These are phyloP conservation scores for Nigrograna mackinnonii DNA, from an alignment of 2,329 filamentous ascomycete species.

Conservation along the genomic window DNA sequence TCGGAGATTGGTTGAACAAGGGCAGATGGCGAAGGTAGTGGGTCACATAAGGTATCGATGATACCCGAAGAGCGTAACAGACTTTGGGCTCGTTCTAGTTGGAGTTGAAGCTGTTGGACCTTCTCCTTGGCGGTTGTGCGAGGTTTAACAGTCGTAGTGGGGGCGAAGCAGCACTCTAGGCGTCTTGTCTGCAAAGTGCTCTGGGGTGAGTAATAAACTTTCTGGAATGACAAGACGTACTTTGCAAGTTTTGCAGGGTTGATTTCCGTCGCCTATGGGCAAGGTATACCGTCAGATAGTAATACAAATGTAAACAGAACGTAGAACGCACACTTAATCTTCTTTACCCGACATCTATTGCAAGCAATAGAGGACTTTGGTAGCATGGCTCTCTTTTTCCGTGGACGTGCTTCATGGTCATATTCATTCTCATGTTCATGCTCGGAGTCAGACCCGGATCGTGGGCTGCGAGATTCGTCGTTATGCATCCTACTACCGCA, in stretches of 20 bases:
- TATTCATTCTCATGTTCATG: too few species aligned
- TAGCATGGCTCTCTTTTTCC: too few species aligned
- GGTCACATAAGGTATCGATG: too few species aligned
- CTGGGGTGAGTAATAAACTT: background rate
- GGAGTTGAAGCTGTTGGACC: background rate
- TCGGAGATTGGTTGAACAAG: too few species aligned
- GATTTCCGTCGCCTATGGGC: background rate
- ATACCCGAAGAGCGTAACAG: background rate
- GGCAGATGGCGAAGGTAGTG: too few species aligned
- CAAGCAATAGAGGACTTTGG: constrained; percentile 3
- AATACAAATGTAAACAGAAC: background rate
- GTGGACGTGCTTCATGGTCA: too few species aligned
- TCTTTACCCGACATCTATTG: constrained; percentile 3
- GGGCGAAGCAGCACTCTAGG: background rate
- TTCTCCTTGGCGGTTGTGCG: background rate
- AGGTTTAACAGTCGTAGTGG: background rate
- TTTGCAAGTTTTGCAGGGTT: background rate
- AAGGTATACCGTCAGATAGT: background rate
- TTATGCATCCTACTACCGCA: too few species aligned
- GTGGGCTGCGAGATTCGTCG: too few species aligned
- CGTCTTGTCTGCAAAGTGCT: background rate
- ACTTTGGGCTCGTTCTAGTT: background rate
- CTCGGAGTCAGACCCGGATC: too few species aligned
- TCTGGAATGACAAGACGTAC: background rate
- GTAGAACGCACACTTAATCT: constrained; percentile 2